phyloP scores from a whole-genome alignment of 805 yeast genomes.

The Candida namnaoensis region DNA sequence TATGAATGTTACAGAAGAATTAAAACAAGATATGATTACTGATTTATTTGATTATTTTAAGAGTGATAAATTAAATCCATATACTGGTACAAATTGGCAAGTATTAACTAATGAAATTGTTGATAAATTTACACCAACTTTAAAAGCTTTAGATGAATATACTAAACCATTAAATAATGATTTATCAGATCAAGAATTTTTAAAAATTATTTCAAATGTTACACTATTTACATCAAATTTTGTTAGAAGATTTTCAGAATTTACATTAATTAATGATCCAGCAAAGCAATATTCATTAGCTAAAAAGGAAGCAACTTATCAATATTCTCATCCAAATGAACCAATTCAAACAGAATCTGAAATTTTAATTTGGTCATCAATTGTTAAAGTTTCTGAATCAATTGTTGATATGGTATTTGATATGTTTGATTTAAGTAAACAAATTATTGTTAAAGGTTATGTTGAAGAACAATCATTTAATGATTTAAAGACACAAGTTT shows the following conservation, averaged over 20 bases:
- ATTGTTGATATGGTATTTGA: slow-evolving; percentile 28
- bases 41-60: slow-evolving; percentile 23
- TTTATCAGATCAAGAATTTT: background rate
- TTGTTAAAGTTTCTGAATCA: slow-evolving; percentile 28
- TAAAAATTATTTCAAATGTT: slow-evolving; percentile 20
- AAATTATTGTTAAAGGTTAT: slow-evolving; percentile 15
- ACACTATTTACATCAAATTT: slow-evolving; percentile 34
- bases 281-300: slow-evolving; percentile 15
- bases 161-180: slow-evolving; percentile 11
- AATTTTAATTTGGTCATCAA: slow-evolving; percentile 38
- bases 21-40: slow-evolving; percentile 25
- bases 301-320: slow-evolving; percentile 29
- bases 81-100: slow-evolving; percentile 46
- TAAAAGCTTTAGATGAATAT: slow-evolving; percentile 31
- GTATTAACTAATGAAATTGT: slow-evolving; percentile 37
- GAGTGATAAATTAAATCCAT: slow-evolving; percentile 26
- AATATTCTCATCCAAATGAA: slow-evolving; percentile 36
- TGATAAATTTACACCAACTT: slow-evolving; percentile 43
- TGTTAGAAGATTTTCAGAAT: slow-evolving; percentile 33
- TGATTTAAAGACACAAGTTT: slow-evolving; percentile 5
- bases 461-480: slow-evolving; percentile 5
- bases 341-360: slow-evolving; percentile 31
- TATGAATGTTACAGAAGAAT: slow-evolving; percentile 23
- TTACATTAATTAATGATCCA: slow-evolving; percentile 8
- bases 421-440: slow-evolving; percentile 22